Percentiles rank a stretch among this genome's conserved stretches.
Evolutionary conservation across 192 early-diverging fungal genomes (phyloP).

Genomic region (Spizellomyces punctatus): DNA sequence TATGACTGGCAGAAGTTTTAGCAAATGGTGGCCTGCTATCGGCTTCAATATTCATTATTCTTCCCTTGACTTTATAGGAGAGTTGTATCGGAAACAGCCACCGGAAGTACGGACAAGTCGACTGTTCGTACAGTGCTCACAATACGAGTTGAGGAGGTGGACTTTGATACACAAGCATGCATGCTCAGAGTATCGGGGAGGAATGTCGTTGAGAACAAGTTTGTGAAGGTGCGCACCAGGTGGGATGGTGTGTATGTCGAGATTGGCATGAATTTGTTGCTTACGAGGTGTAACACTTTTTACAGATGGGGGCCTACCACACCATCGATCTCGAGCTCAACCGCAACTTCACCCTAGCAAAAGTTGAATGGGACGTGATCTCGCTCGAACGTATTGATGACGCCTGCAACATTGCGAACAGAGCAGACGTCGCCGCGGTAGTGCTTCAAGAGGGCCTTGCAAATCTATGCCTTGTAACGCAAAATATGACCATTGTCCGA

Average conservation of each 20-base stretch:
- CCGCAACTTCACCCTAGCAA: constrained; percentile 83
- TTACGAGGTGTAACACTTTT: not conserved
- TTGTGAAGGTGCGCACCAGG: constrained; percentile 71
- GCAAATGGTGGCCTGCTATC: not conserved
- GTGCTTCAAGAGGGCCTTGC: constrained; percentile 83
- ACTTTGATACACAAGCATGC: constrained; percentile 88
- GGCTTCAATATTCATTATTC: not conserved
- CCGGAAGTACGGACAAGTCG: constrained; percentile 85
- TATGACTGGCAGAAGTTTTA: constrained; percentile 4
- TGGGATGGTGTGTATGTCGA: not conserved
- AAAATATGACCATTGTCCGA: constrained; percentile 93
- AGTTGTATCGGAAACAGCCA: constrained; percentile 83
- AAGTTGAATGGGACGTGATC: constrained; percentile 93
- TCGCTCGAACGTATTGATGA: constrained; percentile 85
- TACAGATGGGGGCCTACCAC: constrained; percentile 86
- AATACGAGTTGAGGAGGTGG: constrained; percentile 80
- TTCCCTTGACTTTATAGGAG: constrained; percentile 53
- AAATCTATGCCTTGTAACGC: constrained; percentile 89
- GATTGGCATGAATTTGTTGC: not conserved
- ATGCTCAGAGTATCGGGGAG: constrained; percentile 86
- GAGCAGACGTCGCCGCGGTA: constrained; percentile 91
- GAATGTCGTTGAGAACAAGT: constrained; percentile 83
- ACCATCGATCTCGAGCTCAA: constrained; percentile 92
- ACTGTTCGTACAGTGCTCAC: constrained; percentile 80
- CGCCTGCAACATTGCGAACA: constrained; percentile 85